phyloP scores from a whole-genome alignment of 1,284 basidiomycete genomes.

The Testicularia cyperi region DNA sequence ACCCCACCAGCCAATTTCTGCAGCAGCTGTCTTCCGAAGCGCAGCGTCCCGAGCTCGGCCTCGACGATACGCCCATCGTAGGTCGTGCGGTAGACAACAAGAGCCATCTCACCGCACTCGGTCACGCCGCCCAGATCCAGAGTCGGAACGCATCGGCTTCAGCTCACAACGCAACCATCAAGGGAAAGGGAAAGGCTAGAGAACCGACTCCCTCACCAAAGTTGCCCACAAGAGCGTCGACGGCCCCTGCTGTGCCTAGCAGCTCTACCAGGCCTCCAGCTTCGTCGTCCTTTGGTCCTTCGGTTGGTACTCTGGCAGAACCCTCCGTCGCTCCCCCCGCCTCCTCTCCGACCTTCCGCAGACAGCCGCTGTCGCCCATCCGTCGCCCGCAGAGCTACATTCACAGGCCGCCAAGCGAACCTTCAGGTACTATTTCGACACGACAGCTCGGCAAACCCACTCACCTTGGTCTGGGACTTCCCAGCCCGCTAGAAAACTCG shows the following conservation, averaged over 20 bases:
- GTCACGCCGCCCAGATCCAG: slow-evolving; percentile 28
- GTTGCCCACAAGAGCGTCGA: slow-evolving; percentile 2
- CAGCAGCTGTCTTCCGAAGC: slow-evolving; percentile 21
- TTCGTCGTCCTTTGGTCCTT: too few relatives aligned
- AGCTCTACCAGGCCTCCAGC: background rate
- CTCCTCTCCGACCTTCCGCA: slow-evolving; percentile 1
- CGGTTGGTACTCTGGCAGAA: too few relatives aligned
- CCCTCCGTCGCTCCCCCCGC: background rate
- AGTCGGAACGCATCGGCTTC: slow-evolving; percentile 4
- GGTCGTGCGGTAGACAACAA: slow-evolving; percentile 15
- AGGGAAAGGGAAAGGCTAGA: slow-evolving; percentile 3
- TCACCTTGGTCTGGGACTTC: slow-evolving; percentile 14
- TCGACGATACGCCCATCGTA: slow-evolving; percentile 20
- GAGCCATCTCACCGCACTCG: slow-evolving; percentile 27
- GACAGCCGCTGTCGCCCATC: slow-evolving; percentile 7
- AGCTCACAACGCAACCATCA: background rate
- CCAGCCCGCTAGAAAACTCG: slow-evolving; percentile 4
- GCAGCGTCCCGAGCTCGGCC: slow-evolving; percentile 14
- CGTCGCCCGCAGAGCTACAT: slow-evolving; percentile 22
- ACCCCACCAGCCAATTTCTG: slow-evolving; percentile 27
- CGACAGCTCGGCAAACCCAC: slow-evolving; percentile 8
- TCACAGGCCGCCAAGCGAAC: slow-evolving; percentile 11
- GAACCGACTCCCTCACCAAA: too few relatives aligned
- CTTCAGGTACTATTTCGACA: slow-evolving; percentile 14
- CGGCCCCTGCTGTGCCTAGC: too few relatives aligned